phyloP scores from a whole-genome alignment of 441 rosid genomes.

The Metrosideros polymorpha region DNA sequence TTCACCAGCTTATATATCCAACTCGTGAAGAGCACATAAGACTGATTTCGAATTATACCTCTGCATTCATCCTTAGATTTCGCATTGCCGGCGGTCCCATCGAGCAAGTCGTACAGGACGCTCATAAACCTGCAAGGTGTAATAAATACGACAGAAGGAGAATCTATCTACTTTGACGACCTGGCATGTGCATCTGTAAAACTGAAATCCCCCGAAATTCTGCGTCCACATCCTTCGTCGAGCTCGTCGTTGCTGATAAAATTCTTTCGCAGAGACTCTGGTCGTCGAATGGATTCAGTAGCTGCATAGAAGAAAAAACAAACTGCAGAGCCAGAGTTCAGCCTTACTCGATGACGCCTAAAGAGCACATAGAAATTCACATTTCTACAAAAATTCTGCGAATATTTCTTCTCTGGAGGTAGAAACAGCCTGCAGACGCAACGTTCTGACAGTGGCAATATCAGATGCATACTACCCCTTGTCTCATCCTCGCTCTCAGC shows the following conservation, averaged over 20 bases:
- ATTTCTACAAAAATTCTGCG: conserved; percentile 71
- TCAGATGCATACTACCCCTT: conserved; percentile 90
- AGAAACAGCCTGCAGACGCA: conserved; percentile 44
- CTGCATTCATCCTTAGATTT: conserved; percentile 97
- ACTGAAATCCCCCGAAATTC: conserved; percentile 50
- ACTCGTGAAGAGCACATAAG: conserved; percentile 79
- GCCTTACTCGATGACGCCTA: conserved; percentile 87
- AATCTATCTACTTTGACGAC: conserved; percentile 15
- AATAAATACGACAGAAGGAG: neutral
- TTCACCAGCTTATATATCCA: conserved; percentile 82
- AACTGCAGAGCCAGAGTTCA: neutral
- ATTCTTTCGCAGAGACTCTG: conserved; percentile 79
- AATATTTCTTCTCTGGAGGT: conserved; percentile 34
- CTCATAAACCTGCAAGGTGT: conserved; percentile 57
- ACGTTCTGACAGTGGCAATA: conserved; percentile 57
- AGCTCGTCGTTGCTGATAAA: conserved; percentile 74
- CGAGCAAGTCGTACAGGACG: conserved; percentile 82
- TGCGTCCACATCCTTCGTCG: conserved; percentile 76
- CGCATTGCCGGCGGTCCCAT: conserved; percentile 79
- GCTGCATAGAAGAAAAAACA: neutral
- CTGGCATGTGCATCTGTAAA: conserved; percentile 77
- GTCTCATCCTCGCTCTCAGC: conserved; percentile 67
- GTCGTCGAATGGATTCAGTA: neutral
- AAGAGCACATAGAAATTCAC: conserved; percentile 80
- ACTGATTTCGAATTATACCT: conserved; percentile 87